Evolutionary conservation across 345 rosid genomes (phyloP).

Genomic region (Abelmoschus esculentus): DNA sequence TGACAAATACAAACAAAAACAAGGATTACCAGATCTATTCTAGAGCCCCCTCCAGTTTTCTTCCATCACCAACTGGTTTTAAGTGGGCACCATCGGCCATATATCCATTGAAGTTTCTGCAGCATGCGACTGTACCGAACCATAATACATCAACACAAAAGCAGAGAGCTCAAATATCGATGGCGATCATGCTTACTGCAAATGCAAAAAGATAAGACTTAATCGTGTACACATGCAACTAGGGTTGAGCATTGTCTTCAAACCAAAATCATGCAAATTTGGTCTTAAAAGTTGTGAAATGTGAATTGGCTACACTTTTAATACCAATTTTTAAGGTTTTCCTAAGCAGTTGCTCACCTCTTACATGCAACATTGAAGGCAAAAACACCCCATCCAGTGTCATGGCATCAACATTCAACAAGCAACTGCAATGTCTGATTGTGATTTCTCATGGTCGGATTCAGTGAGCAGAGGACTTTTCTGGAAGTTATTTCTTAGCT

Average conservation of each 20-base stretch:
- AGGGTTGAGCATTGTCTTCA: neutral
- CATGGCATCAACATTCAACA: slow-evolving; percentile 30
- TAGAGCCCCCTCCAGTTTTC: neutral
- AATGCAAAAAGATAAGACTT: neutral
- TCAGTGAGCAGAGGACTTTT: slow-evolving; percentile 55
- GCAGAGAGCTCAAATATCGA: neutral
- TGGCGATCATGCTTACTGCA: neutral
- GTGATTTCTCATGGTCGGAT: slow-evolving; percentile 25
- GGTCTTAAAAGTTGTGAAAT: neutral
- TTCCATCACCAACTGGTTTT: too few species aligned
- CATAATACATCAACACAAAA: neutral
- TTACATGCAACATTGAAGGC: neutral
- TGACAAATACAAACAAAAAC: neutral
- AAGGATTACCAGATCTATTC: neutral
- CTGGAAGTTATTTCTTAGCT: slow-evolving; percentile 88
- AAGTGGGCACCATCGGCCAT: neutral
- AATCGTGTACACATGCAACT: neutral
- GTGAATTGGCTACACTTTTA: neutral
- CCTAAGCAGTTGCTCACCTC: neutral
- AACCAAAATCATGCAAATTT: neutral
- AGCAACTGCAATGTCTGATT: slow-evolving; percentile 40
- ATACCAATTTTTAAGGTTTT: neutral
- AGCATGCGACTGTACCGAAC: neutral
- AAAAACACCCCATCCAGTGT: slow-evolving; percentile 6
- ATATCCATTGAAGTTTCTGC: neutral